Conservation (phyloP, 305 asterid species). For the Euphrasia arctica region DNA sequence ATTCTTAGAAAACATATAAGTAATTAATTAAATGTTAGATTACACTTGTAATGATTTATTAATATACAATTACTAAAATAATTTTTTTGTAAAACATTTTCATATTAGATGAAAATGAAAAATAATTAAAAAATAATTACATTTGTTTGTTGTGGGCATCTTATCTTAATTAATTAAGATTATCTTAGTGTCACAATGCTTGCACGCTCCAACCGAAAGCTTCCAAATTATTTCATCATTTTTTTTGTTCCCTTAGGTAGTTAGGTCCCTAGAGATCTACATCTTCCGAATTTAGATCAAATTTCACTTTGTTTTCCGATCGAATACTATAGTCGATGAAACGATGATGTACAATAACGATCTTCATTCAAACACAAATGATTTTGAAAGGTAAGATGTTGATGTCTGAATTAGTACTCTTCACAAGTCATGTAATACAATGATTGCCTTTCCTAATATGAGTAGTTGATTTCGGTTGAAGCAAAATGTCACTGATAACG, state of each 20-base stretch:
- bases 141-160: slow-evolving; percentile 7
- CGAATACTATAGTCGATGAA: background rate
- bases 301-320: too few relatives aligned
- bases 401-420: slow-evolving; percentile 24
- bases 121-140: background rate
- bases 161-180: slow-evolving; percentile 9
- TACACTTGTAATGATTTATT: background rate
- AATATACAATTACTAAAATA: slow-evolving; percentile 5
- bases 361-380: background rate
- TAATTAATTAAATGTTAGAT: background rate
- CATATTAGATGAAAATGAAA: background rate
- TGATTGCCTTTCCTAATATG: slow-evolving; percentile 9
- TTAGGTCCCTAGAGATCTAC: too few relatives aligned
- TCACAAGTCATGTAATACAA: background rate
- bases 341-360: slow-evolving; percentile 24
- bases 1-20: background rate
- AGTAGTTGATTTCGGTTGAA: slow-evolving; percentile 20
- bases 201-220: slow-evolving; percentile 34
- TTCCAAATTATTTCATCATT: background rate
- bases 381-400: slow-evolving; percentile 5
- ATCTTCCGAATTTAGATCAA: too few relatives aligned
- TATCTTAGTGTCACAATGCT: background rate
- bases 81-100: background rate
- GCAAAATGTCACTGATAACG: slow-evolving; percentile 41
- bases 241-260: too few relatives aligned